Base-by-base conservation (phyloP, 257 asterid genomes). In the Cordia subcordata region DNA sequence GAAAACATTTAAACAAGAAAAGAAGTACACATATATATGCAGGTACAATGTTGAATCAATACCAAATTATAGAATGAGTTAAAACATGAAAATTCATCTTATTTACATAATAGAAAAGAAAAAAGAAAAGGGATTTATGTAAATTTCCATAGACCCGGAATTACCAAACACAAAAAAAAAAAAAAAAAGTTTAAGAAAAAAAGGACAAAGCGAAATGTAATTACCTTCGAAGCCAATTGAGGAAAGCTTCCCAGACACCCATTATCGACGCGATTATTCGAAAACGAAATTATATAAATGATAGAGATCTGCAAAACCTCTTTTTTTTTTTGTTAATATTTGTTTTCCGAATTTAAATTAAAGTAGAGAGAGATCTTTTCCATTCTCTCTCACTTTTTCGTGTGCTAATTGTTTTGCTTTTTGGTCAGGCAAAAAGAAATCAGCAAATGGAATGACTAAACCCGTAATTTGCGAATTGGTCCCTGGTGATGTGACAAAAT, bases 151-250 rank as follows among this genome's bases (percentile, higher is more conserved):
- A n/a, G n/a, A n/a, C n/a, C n/a, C n/a, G n/a, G n/a, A n/a, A n/a
- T n/a, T n/a, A n/a, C n/a, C 14, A 3, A 16, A 19, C 10, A 5
- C 17, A n/a, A 54, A 21, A 0, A 8, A 11, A 27, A 13, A 8
- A 8, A 13, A 55, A 17, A 15, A 32, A 8, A 9, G n/a, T n/a
- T n/a, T n/a, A 13, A 3, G 8, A 13, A 55, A 9, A 55, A 55
- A 55, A 1, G 0, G 10, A 55, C 8, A 57, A n/a, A 10, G 16
- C 4, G 35, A 57, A n/a, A 16, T 19, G 14, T 35, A 18, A 11
- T 1, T 32, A 57, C 62, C 62, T 57, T 57, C 50, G 19, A 57
- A 57, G 50, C 62, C 62, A 57, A 35, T 38, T 35, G 62, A 57
- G 45, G 37, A 57, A 57, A 57, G 62, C 62, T 38, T 38, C 62